phyloP scores from a whole-genome alignment of 129 eudicot species.

The Flaveria linearis region DNA sequence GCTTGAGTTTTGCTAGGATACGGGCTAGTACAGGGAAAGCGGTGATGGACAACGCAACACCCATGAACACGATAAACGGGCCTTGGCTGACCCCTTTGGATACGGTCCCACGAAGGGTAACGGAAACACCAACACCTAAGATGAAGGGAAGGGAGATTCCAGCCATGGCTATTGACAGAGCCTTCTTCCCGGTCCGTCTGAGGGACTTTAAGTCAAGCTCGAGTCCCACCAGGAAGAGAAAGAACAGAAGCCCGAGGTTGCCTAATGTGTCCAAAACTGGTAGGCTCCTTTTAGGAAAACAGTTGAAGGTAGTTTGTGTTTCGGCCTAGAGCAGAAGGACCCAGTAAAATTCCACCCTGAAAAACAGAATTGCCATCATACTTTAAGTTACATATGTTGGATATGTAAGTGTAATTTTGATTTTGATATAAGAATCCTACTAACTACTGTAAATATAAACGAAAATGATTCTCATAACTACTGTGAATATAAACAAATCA shows the following conservation, averaged over 20 bases:
- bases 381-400: neutral
- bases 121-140: conserved; percentile 66
- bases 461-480: too few relatives aligned
- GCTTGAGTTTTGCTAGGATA: conserved; percentile 80
- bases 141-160: conserved; percentile 66
- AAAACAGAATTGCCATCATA: neutral
- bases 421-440: too few relatives aligned
- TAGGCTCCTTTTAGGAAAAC: conserved; percentile 59
- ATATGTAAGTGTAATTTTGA: too few relatives aligned
- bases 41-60: conserved; percentile 82
- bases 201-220: conserved; percentile 68
- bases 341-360: conserved; percentile 77
- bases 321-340: conserved; percentile 83
- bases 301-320: conserved; percentile 48
- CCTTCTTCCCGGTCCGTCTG: conserved; percentile 61
- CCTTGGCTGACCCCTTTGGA: conserved; percentile 47
- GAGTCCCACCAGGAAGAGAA: conserved; percentile 72
- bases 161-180: conserved; percentile 54
- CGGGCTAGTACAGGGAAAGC: conserved; percentile 91
- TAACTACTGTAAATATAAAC: too few relatives aligned
- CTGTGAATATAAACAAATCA: too few relatives aligned
- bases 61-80: conserved; percentile 84
- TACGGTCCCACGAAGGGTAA: conserved; percentile 47
- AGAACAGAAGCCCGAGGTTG: conserved; percentile 76
- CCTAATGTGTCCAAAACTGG: conserved; percentile 81